phyloP scores from a whole-genome alignment of 1,284 basidiomycete genomes.

The Puccinia hordei region DNA sequence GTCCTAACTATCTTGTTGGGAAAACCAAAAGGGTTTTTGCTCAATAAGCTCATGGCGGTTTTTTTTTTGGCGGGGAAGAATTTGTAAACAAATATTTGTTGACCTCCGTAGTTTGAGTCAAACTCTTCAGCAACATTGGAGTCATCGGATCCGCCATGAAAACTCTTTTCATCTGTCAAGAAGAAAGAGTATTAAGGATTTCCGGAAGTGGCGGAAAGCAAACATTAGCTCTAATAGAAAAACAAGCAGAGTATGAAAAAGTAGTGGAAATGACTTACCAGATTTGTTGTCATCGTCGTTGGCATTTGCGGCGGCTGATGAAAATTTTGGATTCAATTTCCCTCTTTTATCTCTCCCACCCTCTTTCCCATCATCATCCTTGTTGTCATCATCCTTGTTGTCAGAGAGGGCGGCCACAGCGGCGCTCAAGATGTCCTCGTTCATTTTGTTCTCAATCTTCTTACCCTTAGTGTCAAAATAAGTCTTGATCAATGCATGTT shows the following conservation, averaged over 20 bases:
- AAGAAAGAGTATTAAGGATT: neutral
- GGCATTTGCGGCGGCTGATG: slow-evolving; percentile 43
- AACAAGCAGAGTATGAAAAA: neutral
- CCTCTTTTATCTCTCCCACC: slow-evolving; percentile 61
- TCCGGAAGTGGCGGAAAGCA: neutral
- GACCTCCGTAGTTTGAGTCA: slow-evolving; percentile 47
- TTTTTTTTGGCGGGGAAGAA: too few species aligned
- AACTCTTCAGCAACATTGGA: slow-evolving; percentile 49
- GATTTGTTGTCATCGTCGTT: slow-evolving; percentile 53
- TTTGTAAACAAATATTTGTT: too few species aligned
- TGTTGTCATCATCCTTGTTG: slow-evolving; percentile 68
- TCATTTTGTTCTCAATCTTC: slow-evolving; percentile 93
- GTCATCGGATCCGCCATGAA: slow-evolving; percentile 30
- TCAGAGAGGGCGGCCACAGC: slow-evolving; percentile 68
- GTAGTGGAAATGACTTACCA: slow-evolving; percentile 37
- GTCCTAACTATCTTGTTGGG: too few species aligned
- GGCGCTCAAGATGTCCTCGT: slow-evolving; percentile 73
- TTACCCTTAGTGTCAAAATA: slow-evolving; percentile 90
- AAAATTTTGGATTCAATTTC: slow-evolving; percentile 51
- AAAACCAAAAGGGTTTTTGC: too few species aligned
- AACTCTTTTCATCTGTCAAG: slow-evolving; percentile 43
- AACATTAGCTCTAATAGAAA: too few species aligned
- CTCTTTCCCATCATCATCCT: slow-evolving; percentile 67
- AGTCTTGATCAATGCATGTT: slow-evolving; percentile 80
- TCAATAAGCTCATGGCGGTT: too few species aligned